Evolutionary conservation across 2,329 filamentous ascomycete genomes (phyloP), one percentile per base, ranked within the genome.

Genomic region (Fragosphaeria purpurea): DNA sequence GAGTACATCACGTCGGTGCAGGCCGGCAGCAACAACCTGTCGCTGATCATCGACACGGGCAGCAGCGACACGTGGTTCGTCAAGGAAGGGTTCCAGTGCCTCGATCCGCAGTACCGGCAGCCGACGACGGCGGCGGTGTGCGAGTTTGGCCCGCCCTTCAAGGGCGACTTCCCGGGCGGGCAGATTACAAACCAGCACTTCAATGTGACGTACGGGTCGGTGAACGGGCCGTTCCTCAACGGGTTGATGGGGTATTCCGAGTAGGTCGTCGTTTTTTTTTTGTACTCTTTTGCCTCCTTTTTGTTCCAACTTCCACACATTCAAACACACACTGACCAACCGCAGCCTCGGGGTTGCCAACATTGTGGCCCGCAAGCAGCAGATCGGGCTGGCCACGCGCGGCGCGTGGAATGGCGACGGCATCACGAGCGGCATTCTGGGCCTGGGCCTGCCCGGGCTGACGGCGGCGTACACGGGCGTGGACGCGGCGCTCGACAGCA

Each of bases 21-120:
- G 12, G 54, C 61, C 4, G 59, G 58, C 7, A 53, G 43, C 13
- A 50, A 58, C 35, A 57, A 48, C 22, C 63, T 59, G 46, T 60
- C 57, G 44, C 57, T 64, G 52, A 60, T 62, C 34, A 57, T 62
- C 38, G 62, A 65, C 53, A 63, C 62, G 4, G 61, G 61, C 11
- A 62, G 61, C 53, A 61, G 58, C 46, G 59, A 65, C 48, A 65
- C 60, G 22, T 65, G 61, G 62, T 56, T 64, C 22, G 57, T 59
- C 41, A 57, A 55, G 13, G 53, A 56, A 5, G 57, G 54, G 5
- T 64, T 62, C 52, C 48, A 55, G 42, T 65, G 63, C 44, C 47
- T 63, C 22, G 57, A 63, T 49, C 55, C 55, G 35, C 11, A 11
- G 12, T 50, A 56, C 5, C 46, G 44, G n/a, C 56, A 59, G 37